Base-by-base conservation (phyloP, 148 eudicot genomes). In the Beta vulgaris region DNA sequence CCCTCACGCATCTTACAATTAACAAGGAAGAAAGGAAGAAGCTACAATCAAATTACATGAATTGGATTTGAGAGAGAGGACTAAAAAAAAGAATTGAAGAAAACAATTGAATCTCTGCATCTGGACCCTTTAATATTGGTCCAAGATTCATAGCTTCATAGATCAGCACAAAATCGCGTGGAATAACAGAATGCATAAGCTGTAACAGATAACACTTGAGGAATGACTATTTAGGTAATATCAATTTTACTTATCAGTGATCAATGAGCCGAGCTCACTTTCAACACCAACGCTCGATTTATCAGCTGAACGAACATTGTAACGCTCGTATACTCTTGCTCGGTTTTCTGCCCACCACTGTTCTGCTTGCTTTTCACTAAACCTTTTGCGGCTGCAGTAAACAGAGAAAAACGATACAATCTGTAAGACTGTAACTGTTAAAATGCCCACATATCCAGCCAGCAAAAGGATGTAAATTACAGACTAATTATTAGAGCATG, bases 321-420 rank as follows among this genome's bases (percentile, higher is more conserved):
- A 92, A 40, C 78, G 86, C 80, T 94, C 93, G 65, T 91, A 90
- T 49, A 91, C 98, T 84, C 96, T 87, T 75, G 83, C 87, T 44
- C 98, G 87, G 69, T 94, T 94, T 85, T 91, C 97, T 46, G 96
- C 81, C 98, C 98, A 94, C 98, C 98, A 94, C 69, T 87, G 88
- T 76, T 94, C 98, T 68, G 98, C 98, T 89, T 94, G 96, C 75
- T 91, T 90, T 82, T 94, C 98, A 53, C 93, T 89, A 79, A 94
- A 91, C 77, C 98, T 84, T 83, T 90, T 91, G 75, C 98, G 97
- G 75, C 98, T 91, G 96, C 89, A 86, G 65, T 73, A 42, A 71
- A 36, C 16, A 68, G 54, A 32, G 28, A 25, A 71, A 28, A 19
- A 34, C 11, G 58, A 97, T 97, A 93, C 39, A n/a, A 36, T 64